phyloP scores from a whole-genome alignment of 2,329 filamentous ascomycete genomes.

The Ascomycota sp. region DNA sequence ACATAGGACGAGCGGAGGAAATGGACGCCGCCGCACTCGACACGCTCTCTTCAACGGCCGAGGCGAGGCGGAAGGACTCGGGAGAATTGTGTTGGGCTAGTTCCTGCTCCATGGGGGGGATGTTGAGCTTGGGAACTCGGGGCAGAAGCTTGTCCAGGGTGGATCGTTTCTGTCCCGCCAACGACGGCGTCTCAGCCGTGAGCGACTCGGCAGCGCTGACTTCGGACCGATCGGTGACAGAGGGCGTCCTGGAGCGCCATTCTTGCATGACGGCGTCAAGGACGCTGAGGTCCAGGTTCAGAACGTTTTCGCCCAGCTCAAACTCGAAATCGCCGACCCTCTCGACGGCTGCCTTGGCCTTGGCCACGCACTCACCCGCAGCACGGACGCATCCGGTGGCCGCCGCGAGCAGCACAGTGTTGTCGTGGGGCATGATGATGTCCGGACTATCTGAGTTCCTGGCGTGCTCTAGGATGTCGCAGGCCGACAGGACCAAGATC shows the following conservation, averaged over 20 bases:
- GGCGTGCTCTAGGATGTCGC: slow-evolving; percentile 52
- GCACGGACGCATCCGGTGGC: slow-evolving; percentile 78
- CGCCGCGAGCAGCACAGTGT: slow-evolving; percentile 51
- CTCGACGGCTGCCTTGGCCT: slow-evolving; percentile 69
- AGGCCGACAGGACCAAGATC: slow-evolving; percentile 61
- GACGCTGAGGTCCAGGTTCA: slow-evolving; percentile 35
- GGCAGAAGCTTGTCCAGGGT: slow-evolving; percentile 49
- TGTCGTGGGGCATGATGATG: slow-evolving; percentile 62
- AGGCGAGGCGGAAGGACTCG: slow-evolving; percentile 21
- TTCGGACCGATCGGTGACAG: slow-evolving; percentile 15
- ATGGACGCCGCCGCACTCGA: slow-evolving; percentile 24
- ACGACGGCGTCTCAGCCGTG: slow-evolving; percentile 15
- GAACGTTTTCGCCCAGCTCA: slow-evolving; percentile 39
- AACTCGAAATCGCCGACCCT: slow-evolving; percentile 81
- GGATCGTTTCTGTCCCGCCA: slow-evolving; percentile 16
- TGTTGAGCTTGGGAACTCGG: slow-evolving; percentile 36
- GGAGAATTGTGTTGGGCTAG: slow-evolving; percentile 8
- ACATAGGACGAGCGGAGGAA: slow-evolving; percentile 24
- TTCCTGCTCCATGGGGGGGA: slow-evolving; percentile 12
- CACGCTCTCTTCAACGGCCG: slow-evolving; percentile 19
- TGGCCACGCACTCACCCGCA: slow-evolving; percentile 77
- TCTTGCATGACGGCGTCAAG: slow-evolving; percentile 22
- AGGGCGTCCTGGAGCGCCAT: slow-evolving; percentile 11
- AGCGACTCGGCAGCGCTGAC: slow-evolving; percentile 18
- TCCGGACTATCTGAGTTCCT: slow-evolving; percentile 48